These are phyloP conservation scores for Stachybotrys elegans DNA, from an alignment of 2,329 filamentous ascomycete genomes.

Conservation along the genomic window DNA sequence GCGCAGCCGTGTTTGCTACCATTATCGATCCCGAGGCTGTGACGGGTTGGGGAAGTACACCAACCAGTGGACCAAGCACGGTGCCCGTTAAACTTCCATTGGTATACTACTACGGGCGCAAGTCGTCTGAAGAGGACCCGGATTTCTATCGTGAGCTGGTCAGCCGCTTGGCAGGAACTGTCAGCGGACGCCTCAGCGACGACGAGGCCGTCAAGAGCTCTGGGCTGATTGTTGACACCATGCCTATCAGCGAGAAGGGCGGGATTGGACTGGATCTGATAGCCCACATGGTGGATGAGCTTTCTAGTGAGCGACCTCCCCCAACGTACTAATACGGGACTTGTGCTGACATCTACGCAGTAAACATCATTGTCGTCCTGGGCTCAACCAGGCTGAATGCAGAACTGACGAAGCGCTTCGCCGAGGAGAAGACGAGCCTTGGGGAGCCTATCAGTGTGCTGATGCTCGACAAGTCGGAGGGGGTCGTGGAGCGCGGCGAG, in stretches of 20 bases:
- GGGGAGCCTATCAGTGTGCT: conserved; percentile 72
- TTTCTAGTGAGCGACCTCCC: conserved; percentile 36
- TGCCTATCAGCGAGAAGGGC: conserved; percentile 61
- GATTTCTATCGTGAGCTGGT: conserved; percentile 69
- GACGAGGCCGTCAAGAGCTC: conserved; percentile 65
- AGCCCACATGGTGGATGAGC: conserved; percentile 63
- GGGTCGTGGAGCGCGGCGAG: conserved; percentile 72
- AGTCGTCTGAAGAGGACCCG: conserved; percentile 66
- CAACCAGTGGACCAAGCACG: conserved; percentile 82
- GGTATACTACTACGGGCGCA: conserved; percentile 81
- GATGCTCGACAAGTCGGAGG: conserved; percentile 77
- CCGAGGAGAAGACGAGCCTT: conserved; percentile 45
- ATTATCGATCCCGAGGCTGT: conserved; percentile 77
- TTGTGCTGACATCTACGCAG: too few relatives aligned
- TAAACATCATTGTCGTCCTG: conserved; percentile 77
- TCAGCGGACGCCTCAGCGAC: conserved; percentile 71
- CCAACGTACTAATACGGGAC: conserved; percentile 8
- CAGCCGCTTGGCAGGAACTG: conserved; percentile 72
- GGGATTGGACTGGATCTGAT: conserved; percentile 70
- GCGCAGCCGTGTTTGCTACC: conserved; percentile 79
- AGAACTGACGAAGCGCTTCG: conserved; percentile 68
- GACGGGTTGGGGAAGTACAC: conserved; percentile 83
- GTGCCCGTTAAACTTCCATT: conserved; percentile 89
- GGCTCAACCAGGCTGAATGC: conserved; percentile 73
- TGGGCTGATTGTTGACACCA: conserved; percentile 83